Base-by-base conservation (phyloP, 495 filamentous ascomycete species). In the Daldinia grandis region DNA sequence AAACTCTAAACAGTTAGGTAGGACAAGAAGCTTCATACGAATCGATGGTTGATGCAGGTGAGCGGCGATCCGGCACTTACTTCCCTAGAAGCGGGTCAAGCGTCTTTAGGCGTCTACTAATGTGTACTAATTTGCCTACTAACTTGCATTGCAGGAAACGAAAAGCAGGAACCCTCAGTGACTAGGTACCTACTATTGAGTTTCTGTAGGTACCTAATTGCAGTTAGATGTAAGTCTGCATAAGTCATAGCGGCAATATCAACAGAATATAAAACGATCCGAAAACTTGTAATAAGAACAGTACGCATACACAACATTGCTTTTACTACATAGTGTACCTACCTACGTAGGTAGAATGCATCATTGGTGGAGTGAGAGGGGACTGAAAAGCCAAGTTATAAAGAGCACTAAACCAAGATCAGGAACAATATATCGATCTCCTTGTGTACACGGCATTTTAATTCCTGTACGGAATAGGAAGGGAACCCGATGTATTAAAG, bases 11-110 rank as follows among this genome's bases (percentile, higher is more conserved):
- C 31, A 15, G 27, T 38, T 64, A 50, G 25, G 42, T 42, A 3
- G 17, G 17, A 35, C 30, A 31, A 38, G 30, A 64, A 64, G 54
- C 44, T 63, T 54, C 44, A 55, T 56, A 49, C 8, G 9, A 24
- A 15, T 31, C 15, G 4, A 40, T 19, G 35, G 17, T 31, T 30
- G 33, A 58, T 19, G 56, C 30, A 59, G 31, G 59, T 64, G 53
- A 56, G 56, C 67, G 35, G 47, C 59, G 58, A 59, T 61, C 60
- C 69, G 69, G 69, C 65, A 72, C 64, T 72, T 72, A 60, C 21
- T 64, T 68, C 59, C 49, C 47, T 58, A 60, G 61, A 59, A 58
- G 58, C 53, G 40, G 56, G 42, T 35, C 51, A 58, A 44, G 40
- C 58, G 42, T 25, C 27, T 38, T 54, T 62, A 47, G 58, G 24